phyloP scores from a whole-genome alignment of 306 rosid genomes.

The Erythrophleum fordii region DNA sequence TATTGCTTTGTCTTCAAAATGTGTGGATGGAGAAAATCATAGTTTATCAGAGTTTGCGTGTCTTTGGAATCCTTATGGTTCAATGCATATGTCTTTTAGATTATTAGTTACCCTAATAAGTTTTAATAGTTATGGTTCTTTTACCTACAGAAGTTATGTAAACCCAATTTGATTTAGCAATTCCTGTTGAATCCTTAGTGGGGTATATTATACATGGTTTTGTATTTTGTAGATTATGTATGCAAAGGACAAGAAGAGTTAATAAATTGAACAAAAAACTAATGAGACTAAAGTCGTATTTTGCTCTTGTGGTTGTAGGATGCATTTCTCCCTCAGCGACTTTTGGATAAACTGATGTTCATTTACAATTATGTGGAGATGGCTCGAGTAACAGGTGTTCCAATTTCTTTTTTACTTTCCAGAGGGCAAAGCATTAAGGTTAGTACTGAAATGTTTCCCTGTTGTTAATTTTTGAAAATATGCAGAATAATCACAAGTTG shows the following conservation, averaged over 20 bases:
- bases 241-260: background rate
- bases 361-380: slow-evolving; percentile 97
- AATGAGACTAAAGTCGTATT: slow-evolving; percentile 3
- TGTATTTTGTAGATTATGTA: background rate
- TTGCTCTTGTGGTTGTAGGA: slow-evolving; percentile 61
- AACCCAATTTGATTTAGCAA: slow-evolving; percentile 6
- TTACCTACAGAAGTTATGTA: slow-evolving; percentile 9
- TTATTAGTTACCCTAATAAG: slow-evolving; percentile 17
- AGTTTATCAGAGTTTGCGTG: background rate
- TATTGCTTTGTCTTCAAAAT: slow-evolving; percentile 18
- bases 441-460: background rate
- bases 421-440: slow-evolving; percentile 99
- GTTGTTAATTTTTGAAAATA: slow-evolving; percentile 3
- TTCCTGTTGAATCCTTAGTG: background rate
- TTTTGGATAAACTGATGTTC: slow-evolving; percentile 92
- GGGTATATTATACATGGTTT: background rate
- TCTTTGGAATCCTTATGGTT: slow-evolving; percentile 21
- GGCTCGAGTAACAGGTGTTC: slow-evolving; percentile 99
- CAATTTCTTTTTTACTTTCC: slow-evolving; percentile 92
- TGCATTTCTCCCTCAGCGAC: slow-evolving; percentile 98
- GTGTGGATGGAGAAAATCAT: slow-evolving; percentile 13
- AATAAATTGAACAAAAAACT: slow-evolving; percentile 7
- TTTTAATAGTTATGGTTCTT: slow-evolving; percentile 19
- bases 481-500: slow-evolving; percentile 19
- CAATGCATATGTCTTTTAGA: background rate